A percentile compares a stretch with the other conserved stretches of the same genome.
phyloP scores from a whole-genome alignment of 805 yeast genomes.

The Cyberlindnera samutprakarnensis region DNA sequence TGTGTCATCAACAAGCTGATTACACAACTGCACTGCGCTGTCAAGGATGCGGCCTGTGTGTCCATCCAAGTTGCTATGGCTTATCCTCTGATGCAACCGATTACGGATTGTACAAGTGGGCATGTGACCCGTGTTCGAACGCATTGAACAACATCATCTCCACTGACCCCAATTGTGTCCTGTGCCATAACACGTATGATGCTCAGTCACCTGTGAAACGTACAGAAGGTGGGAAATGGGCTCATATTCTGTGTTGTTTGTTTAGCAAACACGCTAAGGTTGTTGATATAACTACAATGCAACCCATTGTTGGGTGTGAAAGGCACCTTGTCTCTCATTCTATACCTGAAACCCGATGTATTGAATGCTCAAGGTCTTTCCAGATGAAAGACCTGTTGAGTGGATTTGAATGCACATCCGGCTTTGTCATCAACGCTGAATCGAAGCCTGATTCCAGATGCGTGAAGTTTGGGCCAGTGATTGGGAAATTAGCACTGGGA shows the following conservation, averaged over 20 bases:
- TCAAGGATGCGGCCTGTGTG: conserved; percentile 56
- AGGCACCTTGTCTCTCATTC: too few species aligned
- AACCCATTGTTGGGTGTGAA: conserved; percentile 38
- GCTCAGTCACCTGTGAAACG: conserved; percentile 59
- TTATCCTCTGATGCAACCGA: conserved; percentile 17
- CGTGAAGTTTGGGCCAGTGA: conserved; percentile 14
- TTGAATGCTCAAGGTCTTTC: too few species aligned
- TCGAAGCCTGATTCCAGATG: conserved; percentile 17
- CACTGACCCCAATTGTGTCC: conserved; percentile 50
- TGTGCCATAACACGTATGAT: conserved; percentile 45
- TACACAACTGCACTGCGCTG: conserved; percentile 44
- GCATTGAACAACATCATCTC: conserved; percentile 53
- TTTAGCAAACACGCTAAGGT: conserved; percentile 40
- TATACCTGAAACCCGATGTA: too few species aligned
- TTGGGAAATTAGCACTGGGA: conserved; percentile 37
- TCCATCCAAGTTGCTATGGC: conserved; percentile 71
- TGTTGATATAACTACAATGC: conserved; percentile 34
- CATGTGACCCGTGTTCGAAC: conserved; percentile 74
- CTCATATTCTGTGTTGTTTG: conserved; percentile 66
- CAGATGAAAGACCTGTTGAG: too few species aligned
- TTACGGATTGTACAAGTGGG: conserved; percentile 44
- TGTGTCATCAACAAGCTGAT: conserved; percentile 41
- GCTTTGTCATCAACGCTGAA: conserved; percentile 31
- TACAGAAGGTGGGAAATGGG: conserved; percentile 66
- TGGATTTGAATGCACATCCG: conserved; percentile 41